Evolutionary conservation across 2,329 filamentous ascomycete genomes (phyloP).

Genomic region (Tolypocladium guangdongense): DNA sequence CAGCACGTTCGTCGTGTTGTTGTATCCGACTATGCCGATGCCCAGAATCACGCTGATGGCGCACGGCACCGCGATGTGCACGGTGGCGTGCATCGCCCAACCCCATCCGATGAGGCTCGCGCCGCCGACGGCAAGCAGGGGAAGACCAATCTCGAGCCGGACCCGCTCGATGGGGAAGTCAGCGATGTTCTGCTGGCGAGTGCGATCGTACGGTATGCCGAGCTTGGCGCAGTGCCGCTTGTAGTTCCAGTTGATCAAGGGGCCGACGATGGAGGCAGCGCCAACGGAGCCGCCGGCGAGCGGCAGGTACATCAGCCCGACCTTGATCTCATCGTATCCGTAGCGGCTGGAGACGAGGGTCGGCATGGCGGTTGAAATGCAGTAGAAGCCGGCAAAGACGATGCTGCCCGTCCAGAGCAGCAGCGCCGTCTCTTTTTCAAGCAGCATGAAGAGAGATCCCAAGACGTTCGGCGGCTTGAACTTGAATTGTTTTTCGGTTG

Average conservation of each 20-base stretch:
- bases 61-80: conserved; percentile 33
- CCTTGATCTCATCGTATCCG: conserved; percentile 42
- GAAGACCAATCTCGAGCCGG: conserved; percentile 36
- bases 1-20: conserved; percentile 40
- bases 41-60: conserved; percentile 36
- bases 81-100: conserved; percentile 34
- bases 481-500: conserved; percentile 16
- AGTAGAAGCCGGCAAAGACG: conserved; percentile 40
- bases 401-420: conserved; percentile 33
- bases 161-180: conserved; percentile 41
- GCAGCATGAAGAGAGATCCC: conserved; percentile 26
- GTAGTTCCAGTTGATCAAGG: conserved; percentile 57
- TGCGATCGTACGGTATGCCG: conserved; percentile 41
- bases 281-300: conserved; percentile 37
- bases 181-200: conserved; percentile 36
- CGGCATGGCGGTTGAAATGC: conserved; percentile 33
- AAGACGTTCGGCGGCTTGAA: conserved; percentile 30
- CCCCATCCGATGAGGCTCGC: conserved; percentile 38
- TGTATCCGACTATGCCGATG: conserved; percentile 40
- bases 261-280: conserved; percentile 36
- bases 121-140: conserved; percentile 38
- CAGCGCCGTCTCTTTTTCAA: conserved; percentile 30
- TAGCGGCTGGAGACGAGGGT: conserved; percentile 39
- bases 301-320: conserved; percentile 44
- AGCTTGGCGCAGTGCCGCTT: conserved; percentile 44